Evolutionary conservation across 805 yeast genomes (phyloP).

Genomic region (Barnettozyma pratensis): DNA sequence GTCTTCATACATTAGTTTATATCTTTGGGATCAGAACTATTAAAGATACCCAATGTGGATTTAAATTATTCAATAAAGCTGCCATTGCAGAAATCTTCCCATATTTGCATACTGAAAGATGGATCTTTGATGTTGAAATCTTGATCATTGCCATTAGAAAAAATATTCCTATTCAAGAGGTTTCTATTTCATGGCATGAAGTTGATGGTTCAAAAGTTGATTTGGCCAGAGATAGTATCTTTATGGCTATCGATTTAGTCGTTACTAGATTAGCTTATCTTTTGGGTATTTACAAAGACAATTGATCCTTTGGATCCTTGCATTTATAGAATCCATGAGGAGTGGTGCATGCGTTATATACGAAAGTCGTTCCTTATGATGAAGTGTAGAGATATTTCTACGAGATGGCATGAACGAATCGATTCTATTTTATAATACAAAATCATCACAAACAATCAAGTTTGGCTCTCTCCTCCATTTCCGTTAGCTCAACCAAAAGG

Average conservation of each 20-base stretch:
- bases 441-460: too few relatives aligned
- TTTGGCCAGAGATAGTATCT: slow-evolving; percentile 82
- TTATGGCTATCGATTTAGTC: slow-evolving; percentile 91
- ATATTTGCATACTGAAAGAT: slow-evolving; percentile 90
- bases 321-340: not conserved
- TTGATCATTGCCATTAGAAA: slow-evolving; percentile 75
- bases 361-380: too few relatives aligned
- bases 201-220: slow-evolving; percentile 93
- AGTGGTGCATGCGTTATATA: not conserved
- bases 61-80: slow-evolving; percentile 77
- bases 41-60: slow-evolving; percentile 96
- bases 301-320: not conserved
- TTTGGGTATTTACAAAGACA: slow-evolving; percentile 67
- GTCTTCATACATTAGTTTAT: slow-evolving; percentile 79
- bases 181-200: slow-evolving; percentile 94
- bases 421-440: not conserved
- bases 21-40: slow-evolving; percentile 84
- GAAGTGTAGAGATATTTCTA: too few relatives aligned
- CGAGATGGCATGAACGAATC: too few relatives aligned
- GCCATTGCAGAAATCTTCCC: slow-evolving; percentile 72
- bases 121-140: slow-evolving; percentile 97
- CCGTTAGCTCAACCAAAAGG: too few relatives aligned
- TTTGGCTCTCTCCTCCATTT: too few relatives aligned
- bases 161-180: slow-evolving; percentile 61
- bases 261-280: slow-evolving; percentile 86